Evolutionary conservation across 2,329 filamentous ascomycete species (phyloP).

Genomic region (Biscogniauxia sp.): DNA sequence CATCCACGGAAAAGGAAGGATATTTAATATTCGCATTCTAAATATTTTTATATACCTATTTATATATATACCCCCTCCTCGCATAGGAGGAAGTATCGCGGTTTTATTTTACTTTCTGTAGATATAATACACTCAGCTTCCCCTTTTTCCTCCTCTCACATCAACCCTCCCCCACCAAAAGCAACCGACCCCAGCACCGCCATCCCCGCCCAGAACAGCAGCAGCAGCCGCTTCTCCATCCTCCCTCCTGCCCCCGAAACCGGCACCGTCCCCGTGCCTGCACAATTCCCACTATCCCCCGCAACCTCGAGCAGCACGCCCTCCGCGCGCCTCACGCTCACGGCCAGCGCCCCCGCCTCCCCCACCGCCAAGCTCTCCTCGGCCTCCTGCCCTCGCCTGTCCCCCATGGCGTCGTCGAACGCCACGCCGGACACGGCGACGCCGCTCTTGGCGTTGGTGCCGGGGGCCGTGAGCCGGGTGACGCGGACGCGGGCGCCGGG

Average conservation of each 20-base stretch:
- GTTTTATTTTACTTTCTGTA: too few relatives aligned
- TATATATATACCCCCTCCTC: too few relatives aligned
- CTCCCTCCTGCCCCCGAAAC: constrained; percentile 4
- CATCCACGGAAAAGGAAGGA: too few relatives aligned
- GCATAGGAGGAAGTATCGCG: too few relatives aligned
- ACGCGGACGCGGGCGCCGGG: constrained; percentile 21
- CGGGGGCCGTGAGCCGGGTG: constrained; percentile 30
- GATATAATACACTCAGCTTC: too few relatives aligned
- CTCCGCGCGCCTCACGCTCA: constrained; percentile 30
- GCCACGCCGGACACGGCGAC: constrained; percentile 32
- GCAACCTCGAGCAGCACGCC: constrained; percentile 31
- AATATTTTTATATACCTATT: too few relatives aligned
- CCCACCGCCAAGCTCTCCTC: constrained; percentile 28
- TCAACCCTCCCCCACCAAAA: background rate
- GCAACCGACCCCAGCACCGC: constrained; percentile 7
- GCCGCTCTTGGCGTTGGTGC: constrained; percentile 36
- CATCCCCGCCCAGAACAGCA: background rate
- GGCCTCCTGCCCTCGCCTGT: constrained; percentile 16
- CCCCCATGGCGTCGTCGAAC: constrained; percentile 30
- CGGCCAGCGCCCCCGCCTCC: constrained; percentile 22
- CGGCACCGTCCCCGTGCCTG: background rate
- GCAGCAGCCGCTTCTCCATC: too few relatives aligned
- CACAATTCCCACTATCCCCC: background rate
- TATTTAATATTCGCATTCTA: too few relatives aligned
- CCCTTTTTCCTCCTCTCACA: background rate